phyloP scores from a whole-genome alignment of 2,329 filamentous ascomycete genomes.

The Phoma sp. region DNA sequence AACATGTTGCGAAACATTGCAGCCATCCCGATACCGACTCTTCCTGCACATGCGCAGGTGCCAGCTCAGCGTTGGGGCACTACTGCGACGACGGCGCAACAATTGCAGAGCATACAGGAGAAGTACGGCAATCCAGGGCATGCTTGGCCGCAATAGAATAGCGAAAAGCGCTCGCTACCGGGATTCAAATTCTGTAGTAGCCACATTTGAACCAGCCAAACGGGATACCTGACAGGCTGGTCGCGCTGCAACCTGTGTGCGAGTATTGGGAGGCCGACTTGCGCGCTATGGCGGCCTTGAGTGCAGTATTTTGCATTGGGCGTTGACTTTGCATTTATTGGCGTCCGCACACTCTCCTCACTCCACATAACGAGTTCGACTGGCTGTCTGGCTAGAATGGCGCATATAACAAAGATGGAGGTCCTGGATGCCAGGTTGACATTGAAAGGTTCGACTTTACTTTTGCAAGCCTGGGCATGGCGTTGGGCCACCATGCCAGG shows the following conservation, averaged over 20 bases:
- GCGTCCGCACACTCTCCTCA: not conserved
- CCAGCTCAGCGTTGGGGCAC: conserved; percentile 35
- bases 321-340: not conserved
- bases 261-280: not conserved
- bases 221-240: not conserved
- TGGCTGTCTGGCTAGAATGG: not conserved
- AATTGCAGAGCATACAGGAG: conserved; percentile 41
- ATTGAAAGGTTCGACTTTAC: not conserved
- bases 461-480: not conserved
- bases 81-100: conserved; percentile 35
- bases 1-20: conserved; percentile 67
- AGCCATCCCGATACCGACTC: conserved; percentile 25
- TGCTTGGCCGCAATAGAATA: conserved; percentile 13
- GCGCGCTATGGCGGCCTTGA: not conserved
- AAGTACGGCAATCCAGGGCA: conserved; percentile 33
- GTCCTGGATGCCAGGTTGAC: not conserved
- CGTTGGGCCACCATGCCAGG: not conserved
- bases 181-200: not conserved
- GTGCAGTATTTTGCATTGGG: not conserved
- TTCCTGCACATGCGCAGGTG: conserved; percentile 8
- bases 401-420: not conserved
- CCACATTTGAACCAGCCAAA: no score
- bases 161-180: not conserved
- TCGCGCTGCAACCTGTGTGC: not conserved
- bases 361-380: not conserved